Evolutionary conservation across 2,329 filamentous ascomycete genomes (phyloP), one percentile per base, ranked within the genome.

Genomic region (Periconia sp.): DNA sequence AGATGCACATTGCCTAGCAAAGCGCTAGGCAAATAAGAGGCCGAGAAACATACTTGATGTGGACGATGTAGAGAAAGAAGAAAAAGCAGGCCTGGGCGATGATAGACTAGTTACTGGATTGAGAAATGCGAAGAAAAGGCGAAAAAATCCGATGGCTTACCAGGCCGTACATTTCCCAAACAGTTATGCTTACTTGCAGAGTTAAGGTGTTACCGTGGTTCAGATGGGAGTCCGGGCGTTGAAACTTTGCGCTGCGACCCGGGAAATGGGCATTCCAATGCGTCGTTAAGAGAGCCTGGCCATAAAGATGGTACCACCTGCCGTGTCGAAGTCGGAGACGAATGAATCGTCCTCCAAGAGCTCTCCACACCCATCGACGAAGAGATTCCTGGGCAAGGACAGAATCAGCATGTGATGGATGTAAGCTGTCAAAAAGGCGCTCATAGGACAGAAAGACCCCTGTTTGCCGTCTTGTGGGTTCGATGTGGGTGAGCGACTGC

Each of bases 401-500:
- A 27, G 15, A 37, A 14, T 3, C 33, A 37, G 33, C 33, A 37
- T 37, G 33, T 37, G 33, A 37, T n/a, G 33, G 11, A 37, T 37
- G 33, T 13, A 13, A 37, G 33, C 5, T 5, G 15, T 37, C 15
- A 11, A 37, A 13, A 37, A 27, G 43, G 37, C 23, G n/a, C n/a
- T 37, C 33, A 15, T 19, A 23, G 49, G 42, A 23, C 31, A 45
- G 11, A 30, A 30, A 11, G 33, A 47, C 45, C 52, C 47, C 20
- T 42, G 47, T n/a, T 43, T 2, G n/a, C 2, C 23, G 3, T 23
- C 33, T 23, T n/a, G 15, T 37, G 33, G 33, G 33, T 37, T 14
- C 11, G 33, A 37, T 37, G 33, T 8, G 33, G 33, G 15, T 37
- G 47, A 41, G 48, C 52, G 42, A 43, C 57, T 17, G 47, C 56